Conservation (phyloP, 306 rosid genomes). For the Erythrophleum fordii region DNA sequence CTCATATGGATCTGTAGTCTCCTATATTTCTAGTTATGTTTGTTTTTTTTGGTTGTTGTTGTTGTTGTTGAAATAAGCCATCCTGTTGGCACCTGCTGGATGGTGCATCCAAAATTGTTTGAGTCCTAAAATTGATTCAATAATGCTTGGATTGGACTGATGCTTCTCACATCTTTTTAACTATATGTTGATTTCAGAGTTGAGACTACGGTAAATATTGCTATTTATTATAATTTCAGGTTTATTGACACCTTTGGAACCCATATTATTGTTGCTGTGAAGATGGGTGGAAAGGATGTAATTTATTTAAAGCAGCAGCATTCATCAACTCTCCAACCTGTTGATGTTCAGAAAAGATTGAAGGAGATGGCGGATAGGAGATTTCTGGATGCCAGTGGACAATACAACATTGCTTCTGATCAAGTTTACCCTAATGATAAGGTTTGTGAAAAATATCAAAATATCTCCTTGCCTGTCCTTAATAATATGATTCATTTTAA, state of each 20-base stretch:
- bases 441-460: constrained; percentile 50
- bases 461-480: constrained; percentile 7
- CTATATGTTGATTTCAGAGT: constrained; percentile 13
- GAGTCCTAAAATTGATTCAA: constrained; percentile 14
- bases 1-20: constrained; percentile 27
- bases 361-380: constrained; percentile 93
- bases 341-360: constrained; percentile 85
- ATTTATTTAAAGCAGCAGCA: constrained; percentile 97
- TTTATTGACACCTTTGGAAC: constrained; percentile 93
- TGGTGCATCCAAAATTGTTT: constrained; percentile 22
- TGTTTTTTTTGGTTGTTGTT: background rate
- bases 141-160: constrained; percentile 14
- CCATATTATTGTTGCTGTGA: constrained; percentile 90
- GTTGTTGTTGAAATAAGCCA: constrained; percentile 13
- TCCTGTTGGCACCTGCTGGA: constrained; percentile 11
- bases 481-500: constrained; percentile 13
- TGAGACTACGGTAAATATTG: constrained; percentile 36
- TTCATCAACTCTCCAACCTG: constrained; percentile 84
- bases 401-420: constrained; percentile 60
- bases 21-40: constrained; percentile 25
- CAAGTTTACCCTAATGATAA: constrained; percentile 66
- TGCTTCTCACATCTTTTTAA: background rate
- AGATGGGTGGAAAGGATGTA: constrained; percentile 98
- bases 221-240: constrained; percentile 50
- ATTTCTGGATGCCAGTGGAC: constrained; percentile 72